Base-by-base conservation (phyloP, 495 filamentous ascomycete species). In the Tuber melanosporum region DNA sequence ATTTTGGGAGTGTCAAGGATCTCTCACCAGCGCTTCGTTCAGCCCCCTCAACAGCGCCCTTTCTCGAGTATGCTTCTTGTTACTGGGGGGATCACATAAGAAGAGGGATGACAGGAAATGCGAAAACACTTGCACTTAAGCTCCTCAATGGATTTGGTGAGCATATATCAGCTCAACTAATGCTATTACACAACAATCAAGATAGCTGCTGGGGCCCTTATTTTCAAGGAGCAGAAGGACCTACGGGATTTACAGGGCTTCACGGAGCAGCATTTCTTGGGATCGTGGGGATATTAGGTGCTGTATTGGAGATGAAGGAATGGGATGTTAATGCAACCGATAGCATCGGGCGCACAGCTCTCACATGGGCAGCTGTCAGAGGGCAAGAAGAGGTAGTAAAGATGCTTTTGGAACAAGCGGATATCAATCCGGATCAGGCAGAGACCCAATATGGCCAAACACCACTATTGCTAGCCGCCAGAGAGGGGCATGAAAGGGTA, bases 391-490 rank as follows among this genome's bases (percentile, higher is more conserved):
- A 43, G 9, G 9, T 43, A 43, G 42, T 43, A 8, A 43, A 43
- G 42, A 43, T 10, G 42, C 42, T 10, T 43, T 43, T 10, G 9
- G 42, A 43, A 43, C 49, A 20, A n/a, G 20, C 8, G 2, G 49
- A 26, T 3, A 2, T 57, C 49, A 57, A 57, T n/a, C 49, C 9
- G 6, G 8, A 57, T 8, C 22, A 57, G 20, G 45, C 45, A 46
- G 45, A 46, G 2, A 14, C 14, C 45, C 9, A 44, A 44, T 46
- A 22, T 52, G 47, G 20, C 20, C 19, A 9, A 2, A n/a, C 20
- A 9, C 22, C 8, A 22, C 20, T n/a, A 0, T 8, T 9, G 0
- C 12, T 10, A 9, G 52, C 20, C 0, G 20, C 20, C 0, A 9
- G 20, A 20, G 1, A 10, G 0, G 17, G 20, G 19, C 20, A 49